Percentiles rank a stretch among this genome's conserved stretches.
These are phyloP conservation scores for Coemansia sp. DNA, from an alignment of 192 early-diverging fungal genomes.

Conservation along the genomic window DNA sequence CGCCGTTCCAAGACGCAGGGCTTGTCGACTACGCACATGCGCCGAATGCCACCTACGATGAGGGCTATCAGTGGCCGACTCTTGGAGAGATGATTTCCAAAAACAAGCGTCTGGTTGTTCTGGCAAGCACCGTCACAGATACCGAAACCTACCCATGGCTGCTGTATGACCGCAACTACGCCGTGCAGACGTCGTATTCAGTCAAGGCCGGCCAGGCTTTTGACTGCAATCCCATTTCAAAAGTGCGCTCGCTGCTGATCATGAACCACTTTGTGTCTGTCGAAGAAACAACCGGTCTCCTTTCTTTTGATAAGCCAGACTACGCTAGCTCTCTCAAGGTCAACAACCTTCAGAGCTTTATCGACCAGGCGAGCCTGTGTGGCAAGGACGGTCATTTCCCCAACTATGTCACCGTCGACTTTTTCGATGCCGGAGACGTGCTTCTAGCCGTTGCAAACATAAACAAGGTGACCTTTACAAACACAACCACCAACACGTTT, in stretches of 20 bases:
- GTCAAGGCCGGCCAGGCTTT: conserved; percentile 56
- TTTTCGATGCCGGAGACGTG: conserved; percentile 65
- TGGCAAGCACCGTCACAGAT: conserved; percentile 61
- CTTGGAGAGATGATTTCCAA: conserved; percentile 62
- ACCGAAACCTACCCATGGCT: conserved; percentile 63
- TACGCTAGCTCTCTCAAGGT: conserved; percentile 54
- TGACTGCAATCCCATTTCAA: conserved; percentile 49
- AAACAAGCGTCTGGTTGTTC: conserved; percentile 69
- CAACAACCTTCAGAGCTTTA: conserved; percentile 58
- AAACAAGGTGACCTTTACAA: conserved; percentile 55
- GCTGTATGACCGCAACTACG: conserved; percentile 63
- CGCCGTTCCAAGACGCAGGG: conserved; percentile 57
- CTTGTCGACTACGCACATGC: conserved; percentile 56
- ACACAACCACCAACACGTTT: conserved; percentile 22
- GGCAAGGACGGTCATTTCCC: conserved; percentile 48
- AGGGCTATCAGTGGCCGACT: conserved; percentile 66
- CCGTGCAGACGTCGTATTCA: conserved; percentile 73
- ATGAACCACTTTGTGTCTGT: conserved; percentile 77
- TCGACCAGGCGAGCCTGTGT: conserved; percentile 62
- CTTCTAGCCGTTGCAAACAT: conserved; percentile 57
- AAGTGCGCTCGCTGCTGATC: conserved; percentile 60
- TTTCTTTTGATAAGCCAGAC: conserved; percentile 57
- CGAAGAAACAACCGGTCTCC: conserved; percentile 30
- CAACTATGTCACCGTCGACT: conserved; percentile 75
- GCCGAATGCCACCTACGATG: conserved; percentile 48